Conservation (phyloP, 441 rosid species). For the Pelargonium cotyledonis region DNA sequence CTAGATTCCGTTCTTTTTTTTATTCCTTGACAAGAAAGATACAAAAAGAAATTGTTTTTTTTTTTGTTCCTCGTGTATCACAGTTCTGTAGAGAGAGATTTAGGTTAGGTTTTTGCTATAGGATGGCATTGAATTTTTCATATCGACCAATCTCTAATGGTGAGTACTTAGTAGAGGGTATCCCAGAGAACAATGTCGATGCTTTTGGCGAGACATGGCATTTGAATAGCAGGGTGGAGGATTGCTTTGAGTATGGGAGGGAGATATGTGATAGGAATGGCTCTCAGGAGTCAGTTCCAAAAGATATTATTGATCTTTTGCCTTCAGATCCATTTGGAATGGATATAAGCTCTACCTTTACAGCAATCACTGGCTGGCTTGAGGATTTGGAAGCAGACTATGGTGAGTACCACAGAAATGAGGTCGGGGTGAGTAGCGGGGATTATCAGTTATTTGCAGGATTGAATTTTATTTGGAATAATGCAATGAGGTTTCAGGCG, state of each 20-base stretch:
- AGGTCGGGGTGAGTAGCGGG: conserved; percentile 34
- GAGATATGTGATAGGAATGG: conserved; percentile 35
- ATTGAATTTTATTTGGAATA: conserved; percentile 69
- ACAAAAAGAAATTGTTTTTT: conserved; percentile 18
- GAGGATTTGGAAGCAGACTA: conserved; percentile 74
- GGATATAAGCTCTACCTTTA: conserved; percentile 56
- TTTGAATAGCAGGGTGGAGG: conserved; percentile 36
- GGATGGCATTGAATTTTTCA: conserved; percentile 86
- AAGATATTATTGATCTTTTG: conserved; percentile 55
- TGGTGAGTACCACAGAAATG: conserved; percentile 38
- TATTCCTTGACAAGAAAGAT: conserved; percentile 62
- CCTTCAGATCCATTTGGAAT: conserved; percentile 97
- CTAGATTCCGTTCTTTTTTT: conserved; percentile 52
- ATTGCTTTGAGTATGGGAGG: conserved; percentile 59
- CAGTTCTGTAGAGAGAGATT: conserved; percentile 24
- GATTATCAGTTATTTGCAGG: conserved; percentile 64
- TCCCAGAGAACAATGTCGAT: conserved; percentile 36
- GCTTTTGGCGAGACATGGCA: conserved; percentile 34
- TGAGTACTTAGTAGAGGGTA: conserved; percentile 38
- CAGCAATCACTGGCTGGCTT: conserved; percentile 82
- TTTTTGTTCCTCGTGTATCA: conserved; percentile 13
- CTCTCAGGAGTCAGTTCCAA: conserved; percentile 58
- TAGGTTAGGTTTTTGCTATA: conserved; percentile 21
- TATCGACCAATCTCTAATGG: conserved; percentile 58
- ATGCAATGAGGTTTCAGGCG: conserved; percentile 60